Evolutionary conservation across 176 grass and related monocot species (phyloP), one percentile per base, ranked within the genome.

Genomic region (Cymbopogon citratus): DNA sequence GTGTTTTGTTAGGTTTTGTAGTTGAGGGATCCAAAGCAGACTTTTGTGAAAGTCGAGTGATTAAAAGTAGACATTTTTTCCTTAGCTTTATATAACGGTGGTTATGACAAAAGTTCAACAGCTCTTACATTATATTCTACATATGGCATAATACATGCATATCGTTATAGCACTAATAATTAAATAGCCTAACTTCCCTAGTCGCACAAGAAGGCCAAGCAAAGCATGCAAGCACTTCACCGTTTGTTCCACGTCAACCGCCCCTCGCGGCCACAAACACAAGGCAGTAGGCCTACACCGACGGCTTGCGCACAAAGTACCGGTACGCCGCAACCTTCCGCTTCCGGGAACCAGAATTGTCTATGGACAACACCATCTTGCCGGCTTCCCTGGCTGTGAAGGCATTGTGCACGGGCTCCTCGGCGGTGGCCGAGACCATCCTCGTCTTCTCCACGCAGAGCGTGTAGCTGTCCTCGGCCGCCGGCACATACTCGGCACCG

Each of bases 321-420:
- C 95, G 73, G 82, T 98, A 98, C 0, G 95, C 95, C 1, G 92
- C 92, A n/a, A 95, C 95, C 88, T 98, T 98, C 31, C 88, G 85
- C 81, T 91, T 95, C 72, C 95, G 71, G 18, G 95, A 98, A 14
- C 79, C 75, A 1, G 92, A 93, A 79, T 98, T 98, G 80, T 98
- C 92, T 12, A 95, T 87, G 44, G 95, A 95, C 4, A 98, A 70
- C 82, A 98, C 90, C 95, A 98, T 91, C 78, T 98, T 98, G 61
- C 95, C 95, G 13, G 86, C 51, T 78, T 98, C 95, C 66, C 85
- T 90, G 11, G 95, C 88, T 2, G 88, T 91, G 90, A 98, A 98
- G 0, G 79, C 39, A 40, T 98, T 91, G 85, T 91, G 92, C 36
- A 98, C 76, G 15, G 88, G 95, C 81, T 95, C 90, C 26, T 95